Evolutionary conservation across 371 early-diverging fungal genomes (phyloP).

Genomic region (Apophysomyces sp.): DNA sequence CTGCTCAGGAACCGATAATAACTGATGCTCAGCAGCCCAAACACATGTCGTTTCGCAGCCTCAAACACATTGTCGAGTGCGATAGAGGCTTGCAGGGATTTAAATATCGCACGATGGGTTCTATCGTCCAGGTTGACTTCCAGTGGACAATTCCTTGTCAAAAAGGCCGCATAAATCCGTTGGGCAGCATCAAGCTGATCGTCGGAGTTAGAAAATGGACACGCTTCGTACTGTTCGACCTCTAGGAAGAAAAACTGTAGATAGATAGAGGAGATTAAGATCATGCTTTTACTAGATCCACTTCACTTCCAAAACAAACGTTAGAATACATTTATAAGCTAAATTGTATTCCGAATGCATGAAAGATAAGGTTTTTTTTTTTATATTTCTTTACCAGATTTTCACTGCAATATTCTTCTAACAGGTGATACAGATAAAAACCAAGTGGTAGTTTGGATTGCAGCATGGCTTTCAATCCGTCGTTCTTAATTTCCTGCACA

Average conservation of each 20-base stretch:
- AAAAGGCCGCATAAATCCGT: neutral
- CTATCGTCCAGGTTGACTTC: constrained; percentile 5
- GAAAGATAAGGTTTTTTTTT: too few relatives aligned
- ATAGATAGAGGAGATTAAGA: neutral
- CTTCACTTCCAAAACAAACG: neutral
- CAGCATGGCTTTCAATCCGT: neutral
- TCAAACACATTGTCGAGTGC: neutral
- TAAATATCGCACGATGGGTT: neutral
- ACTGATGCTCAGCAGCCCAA: neutral
- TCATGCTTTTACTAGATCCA: too few relatives aligned
- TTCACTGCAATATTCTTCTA: constrained; percentile 3
- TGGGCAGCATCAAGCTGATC: constrained; percentile 1
- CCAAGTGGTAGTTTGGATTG: neutral
- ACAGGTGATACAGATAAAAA: neutral
- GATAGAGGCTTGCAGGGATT: neutral
- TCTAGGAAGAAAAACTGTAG: constrained; percentile 1
- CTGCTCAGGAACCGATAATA: neutral
- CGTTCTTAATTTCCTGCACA: neutral
- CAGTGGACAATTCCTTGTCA: neutral
- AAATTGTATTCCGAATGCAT: neutral
- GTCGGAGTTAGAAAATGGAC: neutral
- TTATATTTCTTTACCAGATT: neutral
- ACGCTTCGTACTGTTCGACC: neutral
- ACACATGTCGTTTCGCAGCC: neutral
- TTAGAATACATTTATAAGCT: neutral